These are phyloP conservation scores for Acer saccharum DNA, from an alignment of 345 rosid species.

Conservation along the genomic window DNA sequence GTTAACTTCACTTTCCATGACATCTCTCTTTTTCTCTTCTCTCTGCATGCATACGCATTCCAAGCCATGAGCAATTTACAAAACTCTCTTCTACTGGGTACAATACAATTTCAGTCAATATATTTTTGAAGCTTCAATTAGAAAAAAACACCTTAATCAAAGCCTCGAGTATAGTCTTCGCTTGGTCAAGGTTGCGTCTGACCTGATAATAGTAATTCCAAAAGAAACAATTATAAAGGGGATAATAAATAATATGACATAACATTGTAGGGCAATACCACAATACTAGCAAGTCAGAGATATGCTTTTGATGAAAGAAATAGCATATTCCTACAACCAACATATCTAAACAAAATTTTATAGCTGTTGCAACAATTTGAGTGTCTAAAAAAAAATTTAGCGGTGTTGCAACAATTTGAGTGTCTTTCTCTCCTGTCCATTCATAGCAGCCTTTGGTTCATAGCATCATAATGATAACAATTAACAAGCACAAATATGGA, in stretches of 20 bases:
- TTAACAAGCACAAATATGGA: neutral
- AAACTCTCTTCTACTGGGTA: neutral
- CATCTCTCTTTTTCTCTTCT: slow-evolving; percentile 95
- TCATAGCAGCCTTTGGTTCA: neutral
- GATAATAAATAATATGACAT: neutral
- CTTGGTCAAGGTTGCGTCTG: slow-evolving; percentile 97
- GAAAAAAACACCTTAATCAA: slow-evolving; percentile 74
- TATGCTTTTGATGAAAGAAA: neutral
- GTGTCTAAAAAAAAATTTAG: neutral
- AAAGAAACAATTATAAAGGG: neutral
- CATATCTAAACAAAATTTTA: neutral
- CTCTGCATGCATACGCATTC: slow-evolving; percentile 51
- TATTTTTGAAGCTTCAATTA: slow-evolving; percentile 5
- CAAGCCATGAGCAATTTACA: slow-evolving; percentile 19
- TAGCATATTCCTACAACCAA: neutral
- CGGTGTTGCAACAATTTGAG: too few species aligned
- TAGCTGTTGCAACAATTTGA: neutral
- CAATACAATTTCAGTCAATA: neutral
- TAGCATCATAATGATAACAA: neutral
- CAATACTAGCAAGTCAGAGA: neutral
- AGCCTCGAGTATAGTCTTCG: slow-evolving; percentile 83
- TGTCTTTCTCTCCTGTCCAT: neutral
- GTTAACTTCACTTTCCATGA: slow-evolving; percentile 79
- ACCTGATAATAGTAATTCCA: slow-evolving; percentile 54
- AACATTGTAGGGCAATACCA: too few species aligned